phyloP scores from a whole-genome alignment of 1,284 basidiomycete genomes.

The Puccinia horiana region DNA sequence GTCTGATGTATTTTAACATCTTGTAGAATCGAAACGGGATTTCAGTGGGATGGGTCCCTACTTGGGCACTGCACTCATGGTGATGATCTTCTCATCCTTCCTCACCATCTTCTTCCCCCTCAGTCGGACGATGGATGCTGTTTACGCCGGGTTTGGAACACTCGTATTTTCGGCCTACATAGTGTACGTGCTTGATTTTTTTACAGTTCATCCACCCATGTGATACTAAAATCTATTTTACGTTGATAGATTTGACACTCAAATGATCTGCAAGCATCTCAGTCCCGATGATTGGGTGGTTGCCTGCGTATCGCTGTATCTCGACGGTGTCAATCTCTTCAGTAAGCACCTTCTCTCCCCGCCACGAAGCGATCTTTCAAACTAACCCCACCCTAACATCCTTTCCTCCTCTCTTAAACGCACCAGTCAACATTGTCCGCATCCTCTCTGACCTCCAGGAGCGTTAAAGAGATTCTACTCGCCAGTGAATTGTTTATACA shows the following conservation, averaged over 20 bases:
- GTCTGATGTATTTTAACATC: not conserved
- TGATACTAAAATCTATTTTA: not conserved
- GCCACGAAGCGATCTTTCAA: not conserved
- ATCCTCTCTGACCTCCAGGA: constrained; percentile 40
- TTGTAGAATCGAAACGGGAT: constrained; percentile 43
- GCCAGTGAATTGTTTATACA: not conserved
- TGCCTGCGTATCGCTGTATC: constrained; percentile 44
- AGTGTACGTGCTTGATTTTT: constrained; percentile 9
- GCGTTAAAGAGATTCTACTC: not conserved
- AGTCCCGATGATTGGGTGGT: constrained; percentile 49
- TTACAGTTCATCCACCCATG: not conserved
- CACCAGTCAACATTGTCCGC: constrained; percentile 36
- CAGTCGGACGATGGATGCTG: constrained; percentile 43
- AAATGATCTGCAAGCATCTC: constrained; percentile 49
- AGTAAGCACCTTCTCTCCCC: constrained; percentile 8
- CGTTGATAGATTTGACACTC: constrained; percentile 39
- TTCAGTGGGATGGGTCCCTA: constrained; percentile 46
- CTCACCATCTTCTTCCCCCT: constrained; percentile 47
- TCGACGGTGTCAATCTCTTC: constrained; percentile 46
- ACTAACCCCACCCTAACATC: not conserved
- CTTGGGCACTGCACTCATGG: constrained; percentile 39
- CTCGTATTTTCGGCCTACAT: constrained; percentile 46
- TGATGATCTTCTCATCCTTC: constrained; percentile 48
- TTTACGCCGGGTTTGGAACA: constrained; percentile 43
- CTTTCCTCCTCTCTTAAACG: not conserved